Base-by-base conservation (phyloP, 306 rosid species). In the Vigna trinervia region DNA sequence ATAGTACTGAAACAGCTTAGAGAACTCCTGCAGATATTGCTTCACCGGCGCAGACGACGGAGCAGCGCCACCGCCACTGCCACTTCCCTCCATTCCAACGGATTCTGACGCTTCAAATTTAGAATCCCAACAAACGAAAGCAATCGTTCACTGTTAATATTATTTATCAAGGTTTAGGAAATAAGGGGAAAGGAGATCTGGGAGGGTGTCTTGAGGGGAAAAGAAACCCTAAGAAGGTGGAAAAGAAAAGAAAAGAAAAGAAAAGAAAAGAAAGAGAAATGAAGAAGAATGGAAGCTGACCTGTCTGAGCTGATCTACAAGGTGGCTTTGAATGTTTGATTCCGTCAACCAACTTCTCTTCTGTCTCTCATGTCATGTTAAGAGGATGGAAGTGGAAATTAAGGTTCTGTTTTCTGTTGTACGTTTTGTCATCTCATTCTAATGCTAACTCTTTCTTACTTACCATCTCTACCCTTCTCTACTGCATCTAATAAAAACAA, bases 1-100 rank as follows among this genome's bases (percentile, higher is more conserved):
- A 85, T 85, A 90, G 60, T 88, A 54, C 54, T 90, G 96, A 78
- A 83, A 90, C 34, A 88, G 86, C 90, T 62, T 90, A 7, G 91
- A 86, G 10, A 43, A 65, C 32, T 92, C 81, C n/a, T 80, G 78
- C 84, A 74, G 75, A 82, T 87, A 80, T 73, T 90, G 90, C 71
- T 79, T 87, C 30, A 86, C 82, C 5, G 97, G 90, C 39, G 92
- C 43, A 32, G 34, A 45, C 14, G 81, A 84, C 1, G 88, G 75
- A 63, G 84, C 88, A 67, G 82, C 34, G 38, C 80, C 87, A 32
- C 85, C 87, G 20, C 92, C 91, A 78, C 70, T 62, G 20, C 92
- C 91, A 78, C 70, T 66, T 80, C 91, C 81, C 50, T 82, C 82
- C 85, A 82, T 82, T 72, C 43, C 73, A 43, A 11, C 2, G 14